Evolutionary conservation across 768 basidiomycete genomes (phyloP).

Genomic region (Suillus tomentosus): DNA sequence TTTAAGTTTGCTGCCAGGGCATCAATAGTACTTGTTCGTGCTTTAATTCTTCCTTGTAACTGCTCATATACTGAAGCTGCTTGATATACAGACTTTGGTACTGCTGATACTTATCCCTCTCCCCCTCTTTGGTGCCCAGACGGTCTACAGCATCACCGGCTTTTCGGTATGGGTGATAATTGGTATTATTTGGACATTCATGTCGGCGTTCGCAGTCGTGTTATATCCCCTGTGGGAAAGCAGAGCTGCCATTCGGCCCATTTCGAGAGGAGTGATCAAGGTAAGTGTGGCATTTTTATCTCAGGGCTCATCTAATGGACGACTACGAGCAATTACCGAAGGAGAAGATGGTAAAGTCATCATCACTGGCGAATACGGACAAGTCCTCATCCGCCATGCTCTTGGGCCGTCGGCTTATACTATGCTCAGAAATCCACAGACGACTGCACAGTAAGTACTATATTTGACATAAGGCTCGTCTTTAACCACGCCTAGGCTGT

Average conservation of each 20-base stretch:
- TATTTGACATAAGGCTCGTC: slow-evolving; percentile 6
- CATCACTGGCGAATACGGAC: slow-evolving; percentile 92
- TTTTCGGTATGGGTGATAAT: slow-evolving; percentile 81
- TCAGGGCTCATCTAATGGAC: slow-evolving; percentile 46
- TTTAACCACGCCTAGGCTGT: slow-evolving; percentile 46
- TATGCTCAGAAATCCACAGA: slow-evolving; percentile 69
- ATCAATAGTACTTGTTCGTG: slow-evolving; percentile 62
- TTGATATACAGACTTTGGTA: slow-evolving; percentile 48
- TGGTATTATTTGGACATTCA: slow-evolving; percentile 84
- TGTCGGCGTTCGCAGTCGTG: slow-evolving; percentile 73
- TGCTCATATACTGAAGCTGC: slow-evolving; percentile 5
- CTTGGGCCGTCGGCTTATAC: slow-evolving; percentile 7
- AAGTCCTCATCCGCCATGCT: slow-evolving; percentile 34
- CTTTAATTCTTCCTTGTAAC: background rate
- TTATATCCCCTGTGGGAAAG: slow-evolving; percentile 89
- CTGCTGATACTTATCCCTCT: slow-evolving; percentile 79
- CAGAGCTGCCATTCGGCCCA: slow-evolving; percentile 59
- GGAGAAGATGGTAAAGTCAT: slow-evolving; percentile 73
- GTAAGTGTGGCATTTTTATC: slow-evolving; percentile 33
- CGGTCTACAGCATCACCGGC: slow-evolving; percentile 64
- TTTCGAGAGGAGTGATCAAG: slow-evolving; percentile 64
- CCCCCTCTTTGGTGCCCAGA: slow-evolving; percentile 82
- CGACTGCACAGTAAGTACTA: slow-evolving; percentile 71
- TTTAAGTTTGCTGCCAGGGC: slow-evolving; percentile 82
- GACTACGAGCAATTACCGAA: slow-evolving; percentile 87